A percentile compares a stretch with the other conserved stretches of the same genome.
These are phyloP conservation scores for Vachellia pachyceras DNA, from an alignment of 306 rosid genomes.

Conservation along the genomic window DNA sequence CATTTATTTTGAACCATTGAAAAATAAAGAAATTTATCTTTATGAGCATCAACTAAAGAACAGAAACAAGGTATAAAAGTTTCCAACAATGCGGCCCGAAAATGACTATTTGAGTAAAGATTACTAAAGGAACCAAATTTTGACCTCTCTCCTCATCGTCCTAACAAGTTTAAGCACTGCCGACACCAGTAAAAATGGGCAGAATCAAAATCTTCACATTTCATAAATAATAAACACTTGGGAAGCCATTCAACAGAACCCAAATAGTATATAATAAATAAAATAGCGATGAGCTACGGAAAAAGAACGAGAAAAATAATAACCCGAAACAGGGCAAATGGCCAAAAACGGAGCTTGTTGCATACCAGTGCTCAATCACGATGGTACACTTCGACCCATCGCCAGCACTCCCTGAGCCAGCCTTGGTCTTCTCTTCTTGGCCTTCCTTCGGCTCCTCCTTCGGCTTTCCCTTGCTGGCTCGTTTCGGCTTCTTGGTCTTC, in stretches of 20 bases:
- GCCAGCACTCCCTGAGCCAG: background rate
- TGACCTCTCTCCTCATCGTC: background rate
- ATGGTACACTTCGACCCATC: slow-evolving; percentile 20
- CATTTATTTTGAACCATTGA: background rate
- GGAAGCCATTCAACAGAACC: background rate
- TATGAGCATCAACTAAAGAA: background rate
- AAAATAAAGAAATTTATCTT: background rate
- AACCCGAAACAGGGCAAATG: background rate
- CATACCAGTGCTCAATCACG: slow-evolving; percentile 47
- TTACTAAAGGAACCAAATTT: background rate
- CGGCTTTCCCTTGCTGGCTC: background rate
- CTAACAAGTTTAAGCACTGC: background rate
- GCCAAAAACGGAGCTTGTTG: background rate
- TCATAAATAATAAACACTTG: background rate
- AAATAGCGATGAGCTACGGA: background rate
- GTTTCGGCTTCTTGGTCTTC: slow-evolving; percentile 17
- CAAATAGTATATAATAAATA: background rate
- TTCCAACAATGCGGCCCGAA: background rate
- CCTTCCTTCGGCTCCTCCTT: background rate
- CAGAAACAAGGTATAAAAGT: background rate
- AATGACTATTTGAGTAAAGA: background rate
- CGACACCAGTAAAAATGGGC: background rate
- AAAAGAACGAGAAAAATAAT: background rate
- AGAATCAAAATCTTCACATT: background rate
- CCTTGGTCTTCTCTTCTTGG: background rate